Evolutionary conservation across 2,329 filamentous ascomycete genomes (phyloP), one percentile per base, ranked within the genome.

Genomic region (Zalaria sp.): DNA sequence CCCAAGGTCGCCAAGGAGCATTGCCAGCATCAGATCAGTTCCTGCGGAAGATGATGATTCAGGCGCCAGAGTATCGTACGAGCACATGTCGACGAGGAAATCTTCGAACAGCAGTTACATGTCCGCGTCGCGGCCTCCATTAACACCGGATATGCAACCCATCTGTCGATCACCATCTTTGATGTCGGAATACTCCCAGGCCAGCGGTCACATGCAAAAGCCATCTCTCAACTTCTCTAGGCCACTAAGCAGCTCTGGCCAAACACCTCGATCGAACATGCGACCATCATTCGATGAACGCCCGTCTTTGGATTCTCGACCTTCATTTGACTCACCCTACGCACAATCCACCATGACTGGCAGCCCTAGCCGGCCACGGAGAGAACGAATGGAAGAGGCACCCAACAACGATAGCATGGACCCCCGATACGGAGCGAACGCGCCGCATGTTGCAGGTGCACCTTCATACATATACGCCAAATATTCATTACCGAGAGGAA

Each of bases 161-260:
- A 74, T 80, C 52, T 75, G 78, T 44, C 75, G 87, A 53, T 93
- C 88, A 1, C 86, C 87, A 2, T 96, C 91, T 0, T 72, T 85
- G 32, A 79, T 79, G 46, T 96, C 89, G 1, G 85, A 94, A 47
- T 75, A 76, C 39, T 93, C 87, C 2, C 71, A 18, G 18, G 18
- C 72, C 36, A 72, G 64, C 38, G 69, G 54, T 11, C 62, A 67
- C 27, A 62, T 87, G 31, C 77, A 80, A 8, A 75, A 81, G 10
- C 83, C 86, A 1, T 77, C 83, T 0, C 89, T 93, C 63, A 96
- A 98, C 62, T 96, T 96, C 59, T 96, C 91, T 1, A 75, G 91
- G 35, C 91, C 91, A 0, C 64, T 93, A 46, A 95, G 89, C 59
- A 73, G 81, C 55, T 74, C 78, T 46, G 63, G 66, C 28, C 55